Evolutionary conservation across 768 basidiomycete genomes (phyloP).

Genomic region (Termitomyces sp.): DNA sequence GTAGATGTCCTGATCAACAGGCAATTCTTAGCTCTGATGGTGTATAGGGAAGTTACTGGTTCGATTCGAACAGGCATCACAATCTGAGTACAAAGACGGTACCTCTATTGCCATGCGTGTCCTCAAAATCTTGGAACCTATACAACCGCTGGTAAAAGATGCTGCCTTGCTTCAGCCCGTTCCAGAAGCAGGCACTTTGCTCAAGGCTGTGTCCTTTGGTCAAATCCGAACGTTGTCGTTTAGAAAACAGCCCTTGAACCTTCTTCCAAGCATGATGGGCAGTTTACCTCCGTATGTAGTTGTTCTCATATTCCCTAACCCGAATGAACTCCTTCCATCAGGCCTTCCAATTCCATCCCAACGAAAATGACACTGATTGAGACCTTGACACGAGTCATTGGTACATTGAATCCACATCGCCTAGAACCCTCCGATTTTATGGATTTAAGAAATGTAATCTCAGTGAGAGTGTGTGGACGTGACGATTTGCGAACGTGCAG

Average conservation of each 20-base stretch:
- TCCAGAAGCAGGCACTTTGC: background rate
- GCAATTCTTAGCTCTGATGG: background rate
- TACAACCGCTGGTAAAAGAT: background rate
- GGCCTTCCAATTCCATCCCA: background rate
- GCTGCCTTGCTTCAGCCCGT: background rate
- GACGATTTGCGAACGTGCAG: background rate
- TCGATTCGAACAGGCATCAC: background rate
- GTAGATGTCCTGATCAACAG: background rate
- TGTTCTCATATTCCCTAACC: background rate
- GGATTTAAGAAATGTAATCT: fast-evolving
- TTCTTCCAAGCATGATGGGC: background rate
- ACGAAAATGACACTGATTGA: background rate
- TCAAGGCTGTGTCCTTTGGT: background rate
- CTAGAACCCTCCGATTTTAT: background rate
- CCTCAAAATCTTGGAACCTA: background rate
- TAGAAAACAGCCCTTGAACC: background rate
- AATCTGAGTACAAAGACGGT: background rate
- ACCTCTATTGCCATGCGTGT: background rate
- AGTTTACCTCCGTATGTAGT: background rate
- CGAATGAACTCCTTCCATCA: background rate
- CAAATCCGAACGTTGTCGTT: background rate
- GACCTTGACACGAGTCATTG: background rate
- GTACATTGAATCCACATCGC: background rate
- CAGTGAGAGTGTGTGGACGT: background rate
- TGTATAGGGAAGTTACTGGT: background rate